A percentile compares a stretch with the other conserved stretches of the same genome.
phyloP scores from a whole-genome alignment of 2,329 filamentous ascomycete genomes.

The Gremmenia infestans region DNA sequence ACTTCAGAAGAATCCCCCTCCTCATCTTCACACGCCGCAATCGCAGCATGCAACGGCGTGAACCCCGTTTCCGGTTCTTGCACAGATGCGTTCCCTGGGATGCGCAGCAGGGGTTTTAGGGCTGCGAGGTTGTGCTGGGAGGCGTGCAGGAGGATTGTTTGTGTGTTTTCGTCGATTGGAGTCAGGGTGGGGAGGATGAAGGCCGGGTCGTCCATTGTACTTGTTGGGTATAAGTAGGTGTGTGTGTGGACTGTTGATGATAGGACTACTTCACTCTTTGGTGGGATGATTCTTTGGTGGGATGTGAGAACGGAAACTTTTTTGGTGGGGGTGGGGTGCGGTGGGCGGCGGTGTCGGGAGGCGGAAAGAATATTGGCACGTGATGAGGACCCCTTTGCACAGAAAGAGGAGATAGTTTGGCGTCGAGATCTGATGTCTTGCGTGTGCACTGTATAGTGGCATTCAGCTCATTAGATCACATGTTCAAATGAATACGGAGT shows the following conservation, averaged over 20 bases:
- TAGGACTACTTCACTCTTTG: background rate
- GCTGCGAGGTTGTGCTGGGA: conserved; percentile 49
- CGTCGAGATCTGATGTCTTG: no score
- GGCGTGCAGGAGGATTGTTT: conserved; percentile 61
- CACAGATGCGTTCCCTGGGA: conserved; percentile 56
- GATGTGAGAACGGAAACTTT: background rate
- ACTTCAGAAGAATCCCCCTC: conserved; percentile 20
- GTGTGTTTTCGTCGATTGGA: conserved; percentile 32
- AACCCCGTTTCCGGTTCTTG: conserved; percentile 82
- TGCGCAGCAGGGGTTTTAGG: conserved; percentile 30
- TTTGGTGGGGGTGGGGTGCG: background rate
- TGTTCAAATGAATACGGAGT: no score
- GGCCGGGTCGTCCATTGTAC: conserved; percentile 28
- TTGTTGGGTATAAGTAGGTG: background rate
- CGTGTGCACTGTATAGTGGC: no score
- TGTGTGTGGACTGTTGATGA: background rate
- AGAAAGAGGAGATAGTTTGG: no score
- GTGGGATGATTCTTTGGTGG: background rate
- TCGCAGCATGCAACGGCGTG: conserved; percentile 84
- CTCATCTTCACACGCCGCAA: conserved; percentile 59
- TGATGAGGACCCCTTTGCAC: no score
- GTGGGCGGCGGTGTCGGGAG: no score
- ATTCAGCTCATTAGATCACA: no score
- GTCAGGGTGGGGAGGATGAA: conserved; percentile 10
- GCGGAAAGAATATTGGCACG: no score